Base-by-base conservation (phyloP, 257 asterid genomes). In the Fraxinus anomala region DNA sequence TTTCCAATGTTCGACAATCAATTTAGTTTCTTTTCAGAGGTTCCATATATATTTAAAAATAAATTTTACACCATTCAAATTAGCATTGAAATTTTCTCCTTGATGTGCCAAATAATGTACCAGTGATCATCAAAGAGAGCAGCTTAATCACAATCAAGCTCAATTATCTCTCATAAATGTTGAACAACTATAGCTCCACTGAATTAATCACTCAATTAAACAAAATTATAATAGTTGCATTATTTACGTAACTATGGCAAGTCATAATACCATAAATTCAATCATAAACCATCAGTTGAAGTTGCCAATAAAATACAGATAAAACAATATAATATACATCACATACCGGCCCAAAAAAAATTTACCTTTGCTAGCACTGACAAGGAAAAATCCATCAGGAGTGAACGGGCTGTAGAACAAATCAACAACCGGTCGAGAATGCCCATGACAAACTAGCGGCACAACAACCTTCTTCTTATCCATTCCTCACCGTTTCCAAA, bases 281-380 rank as follows among this genome's bases (percentile, higher is more conserved):
- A 63, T 10, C 77, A 47, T n/a, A n/a, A 40, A 26, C 14, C 66
- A 77, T 31, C 73, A 69, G 21, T 68, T 30, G 49, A 63, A 34
- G 21, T 5, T 11, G 2, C 21, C 26, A 19, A 14, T 24, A 33
- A 49, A 30, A 68, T 39, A 70, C 49, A 31, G 14, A 68, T 34
- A 7, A 23, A 80, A 67, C n/a, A 51, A n/a, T 75, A 34, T 5
- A 59, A 67, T 31, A 44, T 34, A 24, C 9, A 65, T 28, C 23
- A 16, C 30, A 5, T 21, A 21, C 13, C 31, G 24, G 30, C 14
- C 31, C 10, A 4, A 72, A 49, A 30, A 69, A 67, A 11, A 12
- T 1, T 86, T 90, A 96, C 99, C 99, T 91, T 96, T 96, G 99
- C 99, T 96, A 13, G 98, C 99, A 85, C 99, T 96, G 82, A 93